Conservation (phyloP, 768 basidiomycete species). For the Mycena sanguinolenta region DNA sequence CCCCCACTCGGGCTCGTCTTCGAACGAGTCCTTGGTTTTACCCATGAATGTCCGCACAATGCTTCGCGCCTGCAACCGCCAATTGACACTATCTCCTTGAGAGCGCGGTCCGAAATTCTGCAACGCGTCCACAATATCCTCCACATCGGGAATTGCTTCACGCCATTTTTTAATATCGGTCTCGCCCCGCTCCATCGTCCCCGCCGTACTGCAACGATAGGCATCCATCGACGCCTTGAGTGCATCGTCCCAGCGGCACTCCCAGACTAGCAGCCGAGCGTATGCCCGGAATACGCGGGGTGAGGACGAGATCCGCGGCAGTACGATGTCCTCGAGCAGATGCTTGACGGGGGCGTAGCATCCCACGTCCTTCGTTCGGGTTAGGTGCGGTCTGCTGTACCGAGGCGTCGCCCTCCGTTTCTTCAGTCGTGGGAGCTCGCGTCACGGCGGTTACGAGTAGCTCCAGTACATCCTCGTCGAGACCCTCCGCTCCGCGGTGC, state of each 20-base stretch:
- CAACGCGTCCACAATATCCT: conserved; percentile 87
- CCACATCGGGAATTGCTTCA: conserved; percentile 82
- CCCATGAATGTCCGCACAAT: conserved; percentile 92
- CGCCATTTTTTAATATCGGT: conserved; percentile 78
- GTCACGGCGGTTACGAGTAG: conserved; percentile 91
- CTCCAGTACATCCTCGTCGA: conserved; percentile 92
- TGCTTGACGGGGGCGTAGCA: conserved; percentile 76
- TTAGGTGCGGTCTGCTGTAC: conserved; percentile 45
- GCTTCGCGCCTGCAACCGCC: conserved; percentile 90
- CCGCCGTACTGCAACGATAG: conserved; percentile 80
- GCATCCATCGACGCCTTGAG: conserved; percentile 88
- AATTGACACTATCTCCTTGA: conserved; percentile 64
- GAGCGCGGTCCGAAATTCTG: conserved; percentile 85
- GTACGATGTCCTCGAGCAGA: conserved; percentile 82
- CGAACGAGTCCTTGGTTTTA: conserved; percentile 83
- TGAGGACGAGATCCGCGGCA: conserved; percentile 82
- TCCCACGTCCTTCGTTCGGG: conserved; percentile 76
- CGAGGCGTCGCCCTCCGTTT: conserved; percentile 26
- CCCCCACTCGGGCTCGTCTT: conserved; percentile 90
- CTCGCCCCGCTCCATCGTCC: conserved; percentile 75
- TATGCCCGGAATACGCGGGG: conserved; percentile 87
- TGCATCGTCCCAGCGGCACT: conserved; percentile 79
- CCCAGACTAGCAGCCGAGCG: conserved; percentile 83
- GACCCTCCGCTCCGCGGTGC: conserved; percentile 70
- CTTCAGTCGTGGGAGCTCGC: conserved; percentile 57